Evolutionary conservation across 345 rosid genomes (phyloP).

Genomic region (Corchorus capsularis): DNA sequence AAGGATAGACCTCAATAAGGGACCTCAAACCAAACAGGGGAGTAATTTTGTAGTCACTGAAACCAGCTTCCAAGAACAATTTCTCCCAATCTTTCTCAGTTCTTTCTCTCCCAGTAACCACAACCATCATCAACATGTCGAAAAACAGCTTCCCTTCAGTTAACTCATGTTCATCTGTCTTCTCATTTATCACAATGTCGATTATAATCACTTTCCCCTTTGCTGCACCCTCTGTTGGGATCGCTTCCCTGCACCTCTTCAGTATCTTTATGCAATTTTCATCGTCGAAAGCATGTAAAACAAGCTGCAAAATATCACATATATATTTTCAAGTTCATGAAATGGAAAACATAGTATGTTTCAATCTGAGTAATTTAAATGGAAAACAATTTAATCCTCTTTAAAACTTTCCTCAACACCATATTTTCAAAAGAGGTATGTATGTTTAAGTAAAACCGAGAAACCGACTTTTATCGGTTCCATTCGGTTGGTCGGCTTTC

Average conservation of each 20-base stretch:
- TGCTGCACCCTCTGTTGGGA: slow-evolving; percentile 12
- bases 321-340: neutral
- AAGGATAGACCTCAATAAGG: slow-evolving; percentile 28
- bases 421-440: no score
- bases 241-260: slow-evolving; percentile 43
- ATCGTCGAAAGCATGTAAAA: slow-evolving; percentile 45
- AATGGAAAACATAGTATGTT: neutral
- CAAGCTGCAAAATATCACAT: slow-evolving; percentile 22
- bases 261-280: slow-evolving; percentile 47
- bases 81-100: slow-evolving; percentile 16
- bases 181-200: slow-evolving; percentile 38
- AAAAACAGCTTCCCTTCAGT: slow-evolving; percentile 36
- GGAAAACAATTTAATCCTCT: no score
- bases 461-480: no score
- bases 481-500: no score
- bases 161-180: slow-evolving; percentile 28
- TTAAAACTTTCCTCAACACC: no score
- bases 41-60: slow-evolving; percentile 12
- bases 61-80: slow-evolving; percentile 17
- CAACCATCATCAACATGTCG: slow-evolving; percentile 46
- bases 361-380: no score
- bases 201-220: slow-evolving; percentile 40
- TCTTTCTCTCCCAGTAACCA: slow-evolving; percentile 15
- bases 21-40: slow-evolving; percentile 13
- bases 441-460: no score